Evolutionary conservation across 2,329 filamentous ascomycete genomes (phyloP).

Genomic region (Aspergillus alliaceus): DNA sequence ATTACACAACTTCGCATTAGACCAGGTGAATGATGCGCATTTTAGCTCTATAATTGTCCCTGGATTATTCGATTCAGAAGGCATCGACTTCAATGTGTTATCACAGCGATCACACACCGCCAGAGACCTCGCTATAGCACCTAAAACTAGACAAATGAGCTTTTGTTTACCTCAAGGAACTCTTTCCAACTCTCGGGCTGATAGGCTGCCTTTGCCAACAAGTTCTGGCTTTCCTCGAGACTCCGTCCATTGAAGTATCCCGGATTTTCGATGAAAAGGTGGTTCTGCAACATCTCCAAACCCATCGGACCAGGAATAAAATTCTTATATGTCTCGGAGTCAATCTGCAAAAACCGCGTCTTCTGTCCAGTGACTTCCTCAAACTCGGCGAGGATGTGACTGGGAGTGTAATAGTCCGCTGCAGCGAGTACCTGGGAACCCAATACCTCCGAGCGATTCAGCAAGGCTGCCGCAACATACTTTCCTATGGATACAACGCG

Average conservation of each 20-base stretch:
- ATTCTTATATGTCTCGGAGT: conserved; percentile 25
- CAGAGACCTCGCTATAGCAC: no score
- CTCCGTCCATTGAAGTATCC: conserved; percentile 54
- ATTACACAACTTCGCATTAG: no score
- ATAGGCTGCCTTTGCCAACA: no score
- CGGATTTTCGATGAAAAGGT: conserved; percentile 51
- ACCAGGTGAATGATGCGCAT: no score
- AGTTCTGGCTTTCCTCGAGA: conserved; percentile 8
- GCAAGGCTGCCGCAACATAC: conserved; percentile 33
- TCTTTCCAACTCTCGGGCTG: no score
- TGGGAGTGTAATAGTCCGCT: conserved; percentile 37
- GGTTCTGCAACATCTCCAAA: conserved; percentile 56
- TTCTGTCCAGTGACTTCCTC: conserved; percentile 42
- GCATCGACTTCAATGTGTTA: no score
- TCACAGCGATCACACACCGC: no score
- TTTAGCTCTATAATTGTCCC: no score
- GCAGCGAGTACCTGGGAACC: conserved; percentile 50
- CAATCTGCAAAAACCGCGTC: conserved; percentile 21
- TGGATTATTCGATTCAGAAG: no score
- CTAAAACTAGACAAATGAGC: no score
- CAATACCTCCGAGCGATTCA: conserved; percentile 44
- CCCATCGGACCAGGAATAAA: conserved; percentile 23
- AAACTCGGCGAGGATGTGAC: conserved; percentile 43
- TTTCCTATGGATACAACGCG: conserved; percentile 3
- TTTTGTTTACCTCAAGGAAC: no score